Evolutionary conservation across 106 monocot species (phyloP), one percentile per base, ranked within the genome.

Genomic region (Dactylorhiza incarnata): DNA sequence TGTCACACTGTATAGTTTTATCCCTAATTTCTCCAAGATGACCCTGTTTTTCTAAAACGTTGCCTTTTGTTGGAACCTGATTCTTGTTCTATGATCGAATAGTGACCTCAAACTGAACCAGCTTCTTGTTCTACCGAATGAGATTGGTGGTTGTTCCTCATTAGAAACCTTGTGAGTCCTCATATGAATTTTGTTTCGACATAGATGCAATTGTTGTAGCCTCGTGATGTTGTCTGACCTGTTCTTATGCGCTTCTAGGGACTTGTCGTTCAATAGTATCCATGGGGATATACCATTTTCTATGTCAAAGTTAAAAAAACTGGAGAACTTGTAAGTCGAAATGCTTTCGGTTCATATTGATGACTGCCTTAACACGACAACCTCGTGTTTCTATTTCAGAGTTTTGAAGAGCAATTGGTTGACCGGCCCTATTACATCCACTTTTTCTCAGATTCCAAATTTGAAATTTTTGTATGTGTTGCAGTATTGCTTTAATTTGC

Each of bases 401-500:
- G 79, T 86, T 68, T 79, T 97, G 83, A 97, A 97, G 69, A 91
- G 82, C 81, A 97, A 97, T 73, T 82, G 91, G 65, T 75, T 97
- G 74, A 84, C 81, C 22, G 96, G 96, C 4, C 87, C 91, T 10
- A 93, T 97, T 22, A 93, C 96, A 47, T 97, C 96, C 20, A 97
- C 93, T 8, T 79, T 97, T 7, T 97, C 96, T 19, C 96, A 97
- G 62, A 88, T 97, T 22, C 96, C 96, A 52, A 93, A 97, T 77
- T 78, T 97, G 49, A 97, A 97, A 72, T 68, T 83, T 75, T 59
- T 97, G 96, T 97, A 87, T 84, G 92, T 48, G 29, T 0, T 22
- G 0, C 13, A 20, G 37, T 5, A 37, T 37, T 26, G 12, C 26
- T 66, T 24, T 66, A 26, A 10, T 65, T 26, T 29, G 37, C 10